Evolutionary conservation across 176 grass and related monocot species (phyloP).

Genomic region (Aegilops sharonensis): DNA sequence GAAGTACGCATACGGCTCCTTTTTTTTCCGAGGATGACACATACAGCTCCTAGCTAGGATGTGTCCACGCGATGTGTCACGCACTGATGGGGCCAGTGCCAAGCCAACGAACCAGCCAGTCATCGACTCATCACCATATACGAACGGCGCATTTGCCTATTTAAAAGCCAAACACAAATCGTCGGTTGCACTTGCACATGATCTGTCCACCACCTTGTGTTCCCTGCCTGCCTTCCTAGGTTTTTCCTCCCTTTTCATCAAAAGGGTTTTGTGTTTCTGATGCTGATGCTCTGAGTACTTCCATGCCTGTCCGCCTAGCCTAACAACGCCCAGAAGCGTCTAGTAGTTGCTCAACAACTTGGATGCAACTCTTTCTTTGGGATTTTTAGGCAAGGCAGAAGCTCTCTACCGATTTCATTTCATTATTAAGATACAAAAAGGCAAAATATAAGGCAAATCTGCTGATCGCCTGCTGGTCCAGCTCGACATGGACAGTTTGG

Average conservation of each 20-base stretch:
- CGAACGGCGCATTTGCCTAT: not conserved
- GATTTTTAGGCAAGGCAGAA: no score
- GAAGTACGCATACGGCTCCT: not conserved
- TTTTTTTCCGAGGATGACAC: not conserved
- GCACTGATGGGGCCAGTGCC: not conserved
- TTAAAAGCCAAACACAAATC: not conserved
- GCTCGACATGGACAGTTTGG: not conserved
- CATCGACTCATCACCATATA: not conserved
- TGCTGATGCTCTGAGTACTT: not conserved
- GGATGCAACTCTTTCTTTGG: no score
- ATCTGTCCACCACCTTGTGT: not conserved
- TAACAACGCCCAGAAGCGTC: not conserved
- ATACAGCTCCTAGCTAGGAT: not conserved
- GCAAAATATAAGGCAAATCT: not conserved
- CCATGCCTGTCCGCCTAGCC: not conserved
- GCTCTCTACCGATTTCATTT: no score
- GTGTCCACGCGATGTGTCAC: not conserved
- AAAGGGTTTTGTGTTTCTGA: not conserved
- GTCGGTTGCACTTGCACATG: constrained; percentile 14
- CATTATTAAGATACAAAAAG: no score
- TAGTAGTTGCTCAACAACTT: no score
- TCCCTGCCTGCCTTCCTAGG: not conserved
- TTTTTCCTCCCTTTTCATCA: not conserved
- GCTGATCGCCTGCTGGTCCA: not conserved
- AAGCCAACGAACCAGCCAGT: not conserved